Base-by-base conservation (phyloP, 371 early-diverging fungal species). In the Dipsacomyces acuminosporus region DNA sequence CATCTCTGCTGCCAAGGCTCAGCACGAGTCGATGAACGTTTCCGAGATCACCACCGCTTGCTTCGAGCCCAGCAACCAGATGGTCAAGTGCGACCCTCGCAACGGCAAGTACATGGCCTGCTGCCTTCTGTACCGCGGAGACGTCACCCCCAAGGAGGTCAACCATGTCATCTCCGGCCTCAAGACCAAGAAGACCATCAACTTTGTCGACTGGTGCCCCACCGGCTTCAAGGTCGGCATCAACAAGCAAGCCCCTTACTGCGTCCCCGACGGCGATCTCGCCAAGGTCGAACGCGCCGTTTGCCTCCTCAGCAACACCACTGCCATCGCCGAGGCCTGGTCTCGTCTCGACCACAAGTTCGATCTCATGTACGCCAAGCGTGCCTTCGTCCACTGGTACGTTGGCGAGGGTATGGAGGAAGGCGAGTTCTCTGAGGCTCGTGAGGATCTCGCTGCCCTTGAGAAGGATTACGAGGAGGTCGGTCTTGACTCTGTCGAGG, bases 391-490 rank as follows among this genome's bases (percentile, higher is more conserved):
- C 55, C 96, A 95, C 85, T 95, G 96, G 96, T 95, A 93, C 78
- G 96, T 95, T 59, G 93, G 96, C 64, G 96, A 95, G 78, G 96
- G 96, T 76, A 88, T 88, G 89, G 87, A 88, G 78, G 90, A 89
- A 67, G 98, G 98, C 76, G 99, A 99, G 81, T 99, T 99, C 89
- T 92, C 91, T 56, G 99, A 99, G 85, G 99, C 99, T 61, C 91
- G 98, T 79, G 99, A 99, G 80, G 95, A 99, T 78, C 86, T 99
- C 80, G 98, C 97, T 65, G 95, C 96, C 53, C 89, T 99, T 51
- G 99, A 98, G 82, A 92, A 93, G 84, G 99, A 99, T 79, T 99
- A 99, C 82, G 93, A 95, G 76, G 95, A 95, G 79, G 94, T 96
- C 55, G 93, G 91, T 46, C 82, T 89, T 63, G 96, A 95, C 80